Evolutionary conservation across 2,329 filamentous ascomycete genomes (phyloP).

Genomic region (Trichoderma aggressivum): DNA sequence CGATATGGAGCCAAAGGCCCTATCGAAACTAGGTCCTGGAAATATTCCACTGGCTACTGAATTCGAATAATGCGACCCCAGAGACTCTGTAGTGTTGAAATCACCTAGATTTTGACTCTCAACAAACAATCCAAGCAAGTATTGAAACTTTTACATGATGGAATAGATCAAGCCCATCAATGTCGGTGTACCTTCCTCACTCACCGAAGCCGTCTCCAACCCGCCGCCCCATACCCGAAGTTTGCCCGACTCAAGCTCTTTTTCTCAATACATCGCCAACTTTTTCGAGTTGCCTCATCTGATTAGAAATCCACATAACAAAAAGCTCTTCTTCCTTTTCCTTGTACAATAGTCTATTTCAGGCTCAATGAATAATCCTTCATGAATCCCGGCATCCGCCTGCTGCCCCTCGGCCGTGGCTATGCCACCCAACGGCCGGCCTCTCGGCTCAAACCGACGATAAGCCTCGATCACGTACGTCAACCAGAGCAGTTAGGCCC

Average conservation of each 20-base stretch:
- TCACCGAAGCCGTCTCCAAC: background rate
- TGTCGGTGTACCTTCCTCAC: background rate
- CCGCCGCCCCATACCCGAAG: constrained; percentile 21
- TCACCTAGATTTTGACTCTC: background rate
- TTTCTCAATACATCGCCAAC: background rate
- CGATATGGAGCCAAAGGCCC: background rate
- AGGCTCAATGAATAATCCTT: constrained; percentile 7
- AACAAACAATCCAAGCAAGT: background rate
- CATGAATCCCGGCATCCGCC: constrained; percentile 28
- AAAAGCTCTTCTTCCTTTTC: background rate
- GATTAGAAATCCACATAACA: background rate
- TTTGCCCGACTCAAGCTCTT: constrained; percentile 21
- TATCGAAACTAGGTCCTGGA: background rate
- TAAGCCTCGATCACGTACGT: constrained; percentile 58
- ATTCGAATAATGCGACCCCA: background rate
- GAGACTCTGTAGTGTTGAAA: background rate
- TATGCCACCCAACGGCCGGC: constrained; percentile 33
- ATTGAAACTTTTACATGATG: background rate
- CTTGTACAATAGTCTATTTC: background rate
- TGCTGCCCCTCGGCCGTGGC: constrained; percentile 33
- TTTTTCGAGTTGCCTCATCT: background rate
- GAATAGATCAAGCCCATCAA: background rate
- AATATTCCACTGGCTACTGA: background rate
- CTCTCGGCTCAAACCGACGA: constrained; percentile 34
- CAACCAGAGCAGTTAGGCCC: background rate